Percentiles rank a stretch among this genome's conserved stretches.
phyloP scores from a whole-genome alignment of 495 filamentous ascomycete species.

The Hypomontagnella monticulosa region DNA sequence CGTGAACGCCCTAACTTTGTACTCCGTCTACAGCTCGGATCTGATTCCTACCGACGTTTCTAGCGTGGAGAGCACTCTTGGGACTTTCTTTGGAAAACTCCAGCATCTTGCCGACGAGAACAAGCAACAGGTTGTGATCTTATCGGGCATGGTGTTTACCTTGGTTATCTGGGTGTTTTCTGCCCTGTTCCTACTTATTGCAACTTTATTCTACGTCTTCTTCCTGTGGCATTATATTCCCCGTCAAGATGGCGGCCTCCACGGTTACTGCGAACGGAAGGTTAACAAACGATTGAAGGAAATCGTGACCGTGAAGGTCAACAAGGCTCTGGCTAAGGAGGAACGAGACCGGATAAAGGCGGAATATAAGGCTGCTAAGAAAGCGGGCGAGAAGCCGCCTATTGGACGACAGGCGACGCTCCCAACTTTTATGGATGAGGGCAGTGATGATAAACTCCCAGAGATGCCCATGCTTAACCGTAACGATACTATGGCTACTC shows the following conservation, averaged over 20 bases:
- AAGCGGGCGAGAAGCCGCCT: conserved; percentile 62
- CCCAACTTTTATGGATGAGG: conserved; percentile 66
- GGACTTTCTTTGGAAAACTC: conserved; percentile 81
- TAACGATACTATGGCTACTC: conserved; percentile 72
- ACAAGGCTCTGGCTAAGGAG: conserved; percentile 84
- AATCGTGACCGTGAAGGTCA: conserved; percentile 83
- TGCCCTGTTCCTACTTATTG: conserved; percentile 75
- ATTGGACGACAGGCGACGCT: conserved; percentile 71
- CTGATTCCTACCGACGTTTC: conserved; percentile 59
- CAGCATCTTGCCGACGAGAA: conserved; percentile 73
- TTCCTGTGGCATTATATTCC: conserved; percentile 94
- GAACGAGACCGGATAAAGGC: conserved; percentile 65
- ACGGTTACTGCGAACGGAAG: conserved; percentile 87
- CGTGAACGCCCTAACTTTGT: conserved; percentile 88
- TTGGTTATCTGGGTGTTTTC: conserved; percentile 89
- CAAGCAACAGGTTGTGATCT: conserved; percentile 77
- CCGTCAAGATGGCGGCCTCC: conserved; percentile 75
- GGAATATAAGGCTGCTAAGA: conserved; percentile 65
- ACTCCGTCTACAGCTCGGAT: conserved; percentile 73
- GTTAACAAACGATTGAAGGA: conserved; percentile 80
- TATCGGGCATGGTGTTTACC: conserved; percentile 91
- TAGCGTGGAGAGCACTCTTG: conserved; percentile 65
- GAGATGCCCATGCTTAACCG: conserved; percentile 68
- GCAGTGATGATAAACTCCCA: conserved; percentile 63
- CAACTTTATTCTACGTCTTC: conserved; percentile 78